phyloP scores from a whole-genome alignment of 2,329 filamentous ascomycete genomes.

The Verticillium nonalfalfae region DNA sequence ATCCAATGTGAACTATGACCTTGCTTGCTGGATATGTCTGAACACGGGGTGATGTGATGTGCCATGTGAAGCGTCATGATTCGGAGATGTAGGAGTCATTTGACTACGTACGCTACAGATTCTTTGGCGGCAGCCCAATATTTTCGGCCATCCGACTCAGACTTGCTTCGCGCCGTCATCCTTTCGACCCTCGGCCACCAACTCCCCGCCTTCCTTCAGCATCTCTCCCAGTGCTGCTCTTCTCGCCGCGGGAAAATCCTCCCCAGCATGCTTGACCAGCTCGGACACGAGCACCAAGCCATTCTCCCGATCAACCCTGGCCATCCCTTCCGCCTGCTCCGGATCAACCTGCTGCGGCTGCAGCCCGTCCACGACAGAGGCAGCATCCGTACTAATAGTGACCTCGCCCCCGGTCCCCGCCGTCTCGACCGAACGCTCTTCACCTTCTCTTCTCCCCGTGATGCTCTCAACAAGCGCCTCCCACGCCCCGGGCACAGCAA shows the following conservation, averaged over 20 bases:
- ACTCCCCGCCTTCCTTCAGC: conserved; percentile 41
- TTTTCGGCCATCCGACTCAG: neutral
- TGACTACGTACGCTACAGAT: neutral
- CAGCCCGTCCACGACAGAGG: conserved; percentile 24
- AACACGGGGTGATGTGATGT: neutral
- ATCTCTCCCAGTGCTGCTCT: conserved; percentile 38
- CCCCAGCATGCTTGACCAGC: conserved; percentile 38
- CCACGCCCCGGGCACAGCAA: conserved; percentile 34
- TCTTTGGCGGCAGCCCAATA: neutral
- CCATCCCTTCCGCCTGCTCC: conserved; percentile 35
- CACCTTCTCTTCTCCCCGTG: conserved; percentile 29
- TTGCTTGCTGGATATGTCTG: neutral
- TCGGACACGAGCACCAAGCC: conserved; percentile 52
- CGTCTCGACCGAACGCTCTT: conserved; percentile 2
- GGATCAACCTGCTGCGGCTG: conserved; percentile 42
- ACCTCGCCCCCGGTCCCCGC: conserved; percentile 5
- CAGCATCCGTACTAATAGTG: conserved; percentile 8
- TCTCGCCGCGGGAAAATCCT: conserved; percentile 31
- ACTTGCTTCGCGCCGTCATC: neutral
- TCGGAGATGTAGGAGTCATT: too few species aligned
- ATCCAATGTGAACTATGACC: neutral
- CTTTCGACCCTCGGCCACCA: conserved; percentile 25
- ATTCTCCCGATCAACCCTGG: conserved; percentile 53
- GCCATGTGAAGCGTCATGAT: too few species aligned
- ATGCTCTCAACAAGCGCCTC: conserved; percentile 39